Evolutionary conservation across 2,329 filamentous ascomycete species (phyloP), one percentile per base, ranked within the genome.

Genomic region (Xylaria digitata): DNA sequence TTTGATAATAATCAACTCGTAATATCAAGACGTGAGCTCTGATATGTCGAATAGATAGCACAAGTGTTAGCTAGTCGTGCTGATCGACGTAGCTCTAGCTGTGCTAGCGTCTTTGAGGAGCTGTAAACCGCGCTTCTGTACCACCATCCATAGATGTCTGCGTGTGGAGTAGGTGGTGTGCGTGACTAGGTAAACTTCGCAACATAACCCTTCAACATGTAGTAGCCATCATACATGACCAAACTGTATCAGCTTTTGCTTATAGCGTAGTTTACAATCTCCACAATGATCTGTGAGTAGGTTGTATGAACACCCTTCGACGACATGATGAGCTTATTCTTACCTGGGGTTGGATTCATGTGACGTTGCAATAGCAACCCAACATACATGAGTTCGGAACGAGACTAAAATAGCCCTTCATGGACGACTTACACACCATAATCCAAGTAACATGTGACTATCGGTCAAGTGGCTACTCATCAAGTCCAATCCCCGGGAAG

Each of bases 291-390:
- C 34, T n/a, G 34, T 26, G 34, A 26, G 6, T 42, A 26, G 17
- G 2, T 19, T 43, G 37, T 8, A 55, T 43, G 8, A 40, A 32
- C 19, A 30, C 15, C 23, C 21, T 55, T 15, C n/a, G 13, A 42
- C 13, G 2, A 23, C 21, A 21, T 55, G 37, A 40, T 37, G 26
- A 43, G 17, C 15, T 9, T 43, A 8, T 46, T 26, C 21, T 19
- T 58, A 19, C 32, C 45, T 13, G 23, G 26, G 30, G 48, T 15
- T 5, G 19, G n/a, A 13, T 32, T 49, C 7, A 37, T 58, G 58
- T 66, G 53, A 66, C 49, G 59, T 53, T 59, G 49, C 58, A 53
- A 26, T 58, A 19, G 42, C n/a, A 63, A 34, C 26, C 11, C 21
- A 48, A 30, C 30, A 4, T 19, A 30, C 57, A 65, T 30, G n/a